phyloP scores from a whole-genome alignment of 2,329 filamentous ascomycete genomes.

The Ophiocordyceps polyrhachis-furcata region DNA sequence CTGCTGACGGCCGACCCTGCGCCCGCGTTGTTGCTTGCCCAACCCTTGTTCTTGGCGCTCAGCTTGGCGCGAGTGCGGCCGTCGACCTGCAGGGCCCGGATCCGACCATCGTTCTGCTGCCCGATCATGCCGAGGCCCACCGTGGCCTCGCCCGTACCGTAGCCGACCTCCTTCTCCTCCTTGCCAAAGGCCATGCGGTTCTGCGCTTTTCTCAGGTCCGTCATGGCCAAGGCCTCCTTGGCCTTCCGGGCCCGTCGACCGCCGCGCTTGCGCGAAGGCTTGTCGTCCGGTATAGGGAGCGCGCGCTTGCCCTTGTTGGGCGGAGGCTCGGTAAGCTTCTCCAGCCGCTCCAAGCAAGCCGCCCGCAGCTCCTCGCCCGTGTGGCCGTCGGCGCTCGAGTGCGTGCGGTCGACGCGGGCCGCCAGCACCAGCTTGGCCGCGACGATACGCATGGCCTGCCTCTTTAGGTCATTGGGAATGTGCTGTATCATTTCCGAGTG shows the following conservation, averaged over 20 bases:
- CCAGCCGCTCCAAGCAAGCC: constrained; percentile 67
- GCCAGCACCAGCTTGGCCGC: constrained; percentile 88
- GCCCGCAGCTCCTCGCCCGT: constrained; percentile 67
- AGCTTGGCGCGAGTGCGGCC: constrained; percentile 85
- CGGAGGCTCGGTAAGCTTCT: constrained; percentile 82
- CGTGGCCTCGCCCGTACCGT: constrained; percentile 69
- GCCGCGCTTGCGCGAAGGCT: constrained; percentile 80
- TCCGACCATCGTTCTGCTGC: constrained; percentile 67
- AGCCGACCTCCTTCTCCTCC: constrained; percentile 85
- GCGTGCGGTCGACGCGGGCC: constrained; percentile 73
- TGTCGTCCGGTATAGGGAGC: constrained; percentile 84
- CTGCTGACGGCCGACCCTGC: constrained; percentile 67
- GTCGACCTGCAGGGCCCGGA: constrained; percentile 78
- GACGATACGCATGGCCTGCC: constrained; percentile 87
- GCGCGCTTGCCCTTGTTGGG: constrained; percentile 77
- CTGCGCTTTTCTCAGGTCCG: constrained; percentile 85
- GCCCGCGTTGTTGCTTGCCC: constrained; percentile 48
- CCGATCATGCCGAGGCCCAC: constrained; percentile 93
- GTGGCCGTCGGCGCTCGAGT: constrained; percentile 63
- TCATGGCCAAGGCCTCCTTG: constrained; percentile 95
- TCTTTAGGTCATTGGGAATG: constrained; percentile 72
- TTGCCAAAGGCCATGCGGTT: constrained; percentile 93
- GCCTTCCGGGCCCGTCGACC: constrained; percentile 79
- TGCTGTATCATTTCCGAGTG: constrained; percentile 75
- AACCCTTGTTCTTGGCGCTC: constrained; percentile 87